phyloP scores from a whole-genome alignment of 2,329 filamentous ascomycete species.

The Trichophyton schoenleinii region DNA sequence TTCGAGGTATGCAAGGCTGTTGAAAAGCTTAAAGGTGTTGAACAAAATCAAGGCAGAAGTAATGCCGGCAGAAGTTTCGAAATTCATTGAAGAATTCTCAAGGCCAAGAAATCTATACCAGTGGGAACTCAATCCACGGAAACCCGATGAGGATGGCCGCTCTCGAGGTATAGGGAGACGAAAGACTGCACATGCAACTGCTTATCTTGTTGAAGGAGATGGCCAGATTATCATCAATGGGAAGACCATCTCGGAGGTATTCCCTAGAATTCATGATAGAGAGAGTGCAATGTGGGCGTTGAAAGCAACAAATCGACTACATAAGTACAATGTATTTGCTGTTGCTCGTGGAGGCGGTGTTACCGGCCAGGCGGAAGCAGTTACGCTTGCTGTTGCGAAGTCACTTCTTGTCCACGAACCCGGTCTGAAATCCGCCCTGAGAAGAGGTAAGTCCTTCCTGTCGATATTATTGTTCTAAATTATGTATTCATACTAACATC shows the following conservation, averaged over 20 bases:
- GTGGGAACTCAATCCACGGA: constrained; percentile 46
- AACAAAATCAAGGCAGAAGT: constrained; percentile 74
- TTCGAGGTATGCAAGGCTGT: constrained; percentile 64
- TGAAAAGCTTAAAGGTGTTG: constrained; percentile 63
- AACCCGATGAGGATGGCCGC: constrained; percentile 64
- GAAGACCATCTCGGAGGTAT: constrained; percentile 66
- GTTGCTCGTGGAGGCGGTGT: constrained; percentile 73
- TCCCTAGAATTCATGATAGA: constrained; percentile 80
- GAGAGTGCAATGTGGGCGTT: constrained; percentile 90
- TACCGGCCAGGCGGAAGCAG: constrained; percentile 89
- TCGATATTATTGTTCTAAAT: background rate
- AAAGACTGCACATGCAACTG: constrained; percentile 75
- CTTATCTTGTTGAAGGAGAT: constrained; percentile 81
- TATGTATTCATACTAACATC: background rate
- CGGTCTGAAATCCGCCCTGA: constrained; percentile 70
- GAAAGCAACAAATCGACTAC: constrained; percentile 65
- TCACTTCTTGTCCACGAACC: constrained; percentile 86
- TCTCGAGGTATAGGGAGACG: constrained; percentile 70
- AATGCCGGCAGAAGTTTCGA: constrained; percentile 55
- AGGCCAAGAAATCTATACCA: constrained; percentile 60
- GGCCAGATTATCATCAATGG: constrained; percentile 87
- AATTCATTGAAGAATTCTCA: constrained; percentile 57
- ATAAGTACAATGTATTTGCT: constrained; percentile 97
- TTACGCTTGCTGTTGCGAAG: constrained; percentile 80
- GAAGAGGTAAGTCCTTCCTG: constrained; percentile 55